phyloP scores from a whole-genome alignment of 106 monocot species.

The Dendrobium officinale region DNA sequence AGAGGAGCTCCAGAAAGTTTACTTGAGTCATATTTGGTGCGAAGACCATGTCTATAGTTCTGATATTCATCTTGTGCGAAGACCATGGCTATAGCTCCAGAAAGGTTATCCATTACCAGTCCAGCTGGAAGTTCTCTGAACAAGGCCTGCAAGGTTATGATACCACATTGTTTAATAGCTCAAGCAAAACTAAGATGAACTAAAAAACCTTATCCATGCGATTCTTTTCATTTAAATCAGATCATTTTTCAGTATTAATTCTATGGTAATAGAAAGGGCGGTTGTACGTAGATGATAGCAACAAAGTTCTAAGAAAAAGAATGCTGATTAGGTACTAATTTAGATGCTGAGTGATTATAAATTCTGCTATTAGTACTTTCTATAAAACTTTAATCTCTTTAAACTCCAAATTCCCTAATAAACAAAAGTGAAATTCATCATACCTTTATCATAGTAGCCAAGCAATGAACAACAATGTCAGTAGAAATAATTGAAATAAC shows the following conservation, averaged over 20 bases:
- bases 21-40: constrained; percentile 26
- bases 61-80: constrained; percentile 9
- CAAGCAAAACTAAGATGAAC: too few relatives aligned
- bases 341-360: too few relatives aligned
- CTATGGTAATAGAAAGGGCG: too few relatives aligned
- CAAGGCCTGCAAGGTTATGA: constrained; percentile 11
- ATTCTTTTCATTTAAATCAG: too few relatives aligned
- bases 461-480: constrained; percentile 52
- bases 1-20: not conserved
- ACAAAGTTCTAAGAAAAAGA: too few relatives aligned
- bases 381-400: not conserved
- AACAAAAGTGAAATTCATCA: not conserved
- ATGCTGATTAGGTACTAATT: too few relatives aligned
- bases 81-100: constrained; percentile 22
- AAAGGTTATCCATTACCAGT: constrained; percentile 20
- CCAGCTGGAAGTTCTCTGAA: constrained; percentile 23
- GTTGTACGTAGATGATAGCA: too few relatives aligned
- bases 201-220: too few relatives aligned
- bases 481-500: constrained; percentile 16
- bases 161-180: too few relatives aligned
- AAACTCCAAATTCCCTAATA: not conserved
- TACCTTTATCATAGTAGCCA: constrained; percentile 46
- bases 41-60: constrained; percentile 26
- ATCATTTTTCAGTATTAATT: too few relatives aligned
- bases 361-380: too few relatives aligned